A percentile compares a stretch with the other conserved stretches of the same genome.
Evolutionary conservation across 345 rosid genomes (phyloP).

Genomic region (Citrus unshiu): DNA sequence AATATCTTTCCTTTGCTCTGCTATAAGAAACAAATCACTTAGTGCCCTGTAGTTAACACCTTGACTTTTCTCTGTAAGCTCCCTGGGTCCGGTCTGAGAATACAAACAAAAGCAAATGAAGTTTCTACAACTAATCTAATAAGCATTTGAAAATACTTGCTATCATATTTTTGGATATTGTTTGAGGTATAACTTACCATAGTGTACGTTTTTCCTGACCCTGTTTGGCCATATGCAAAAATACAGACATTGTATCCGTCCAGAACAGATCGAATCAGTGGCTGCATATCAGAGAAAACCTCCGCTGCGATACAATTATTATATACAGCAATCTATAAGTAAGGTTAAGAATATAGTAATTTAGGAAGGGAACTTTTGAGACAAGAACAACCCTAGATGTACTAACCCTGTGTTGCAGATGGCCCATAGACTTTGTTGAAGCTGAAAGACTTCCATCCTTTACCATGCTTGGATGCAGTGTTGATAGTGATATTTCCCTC

Average conservation of each 20-base stretch:
- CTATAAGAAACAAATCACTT: constrained; percentile 79
- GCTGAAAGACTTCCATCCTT: constrained; percentile 64
- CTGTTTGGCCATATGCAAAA: constrained; percentile 99
- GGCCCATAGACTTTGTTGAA: constrained; percentile 96
- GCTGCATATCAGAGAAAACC: constrained; percentile 96
- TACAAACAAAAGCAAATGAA: constrained; percentile 12
- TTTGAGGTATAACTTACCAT: constrained; percentile 58
- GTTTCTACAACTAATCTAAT: background rate
- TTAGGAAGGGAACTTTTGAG: background rate
- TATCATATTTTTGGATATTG: background rate
- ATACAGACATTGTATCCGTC: constrained; percentile 98
- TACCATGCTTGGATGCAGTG: constrained; percentile 75
- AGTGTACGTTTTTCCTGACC: constrained; percentile 93
- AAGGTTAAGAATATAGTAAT: background rate
- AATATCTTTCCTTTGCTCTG: constrained; percentile 77
- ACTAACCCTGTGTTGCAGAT: constrained; percentile 80
- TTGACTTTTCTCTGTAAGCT: constrained; percentile 68
- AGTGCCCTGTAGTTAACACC: constrained; percentile 97
- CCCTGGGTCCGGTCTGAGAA: constrained; percentile 81
- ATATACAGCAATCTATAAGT: background rate
- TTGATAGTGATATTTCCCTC: constrained; percentile 66
- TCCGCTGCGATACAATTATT: constrained; percentile 56
- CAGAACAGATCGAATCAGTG: constrained; percentile 88
- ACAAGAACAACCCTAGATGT: background rate
- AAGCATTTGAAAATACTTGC: background rate